phyloP scores from a whole-genome alignment of 2,329 filamentous ascomycete genomes.

The Camptophora hylomeconis region DNA sequence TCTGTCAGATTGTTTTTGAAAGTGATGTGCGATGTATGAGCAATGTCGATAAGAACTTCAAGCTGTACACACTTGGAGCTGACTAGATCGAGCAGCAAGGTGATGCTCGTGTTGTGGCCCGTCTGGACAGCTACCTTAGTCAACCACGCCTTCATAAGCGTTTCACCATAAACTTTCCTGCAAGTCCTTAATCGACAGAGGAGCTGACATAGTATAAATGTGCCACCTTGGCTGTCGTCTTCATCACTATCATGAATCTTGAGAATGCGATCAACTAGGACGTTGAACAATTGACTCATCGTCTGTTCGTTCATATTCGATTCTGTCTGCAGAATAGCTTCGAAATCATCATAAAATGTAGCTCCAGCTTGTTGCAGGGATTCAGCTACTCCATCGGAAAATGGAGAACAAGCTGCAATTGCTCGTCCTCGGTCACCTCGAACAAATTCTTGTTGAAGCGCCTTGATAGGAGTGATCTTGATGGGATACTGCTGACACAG shows the following conservation, averaged over 20 bases:
- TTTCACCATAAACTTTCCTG: conserved; percentile 30
- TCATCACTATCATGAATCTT: conserved; percentile 19
- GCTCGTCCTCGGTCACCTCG: conserved; percentile 30
- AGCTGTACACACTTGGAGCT: too few species aligned
- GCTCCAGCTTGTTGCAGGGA: conserved; percentile 26
- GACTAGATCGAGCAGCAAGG: too few species aligned
- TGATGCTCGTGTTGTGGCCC: too few species aligned
- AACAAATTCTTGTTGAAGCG: conserved; percentile 32
- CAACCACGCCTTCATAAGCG: conserved; percentile 30
- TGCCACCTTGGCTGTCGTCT: conserved; percentile 22
- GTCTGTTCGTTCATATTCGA: conserved; percentile 33
- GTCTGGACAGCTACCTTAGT: too few species aligned
- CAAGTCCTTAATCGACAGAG: conserved; percentile 31
- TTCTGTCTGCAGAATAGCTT: conserved; percentile 32
- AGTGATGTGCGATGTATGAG: too few species aligned
- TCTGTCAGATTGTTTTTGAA: too few species aligned
- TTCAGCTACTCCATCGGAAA: conserved; percentile 34
- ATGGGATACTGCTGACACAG: conserved; percentile 28
- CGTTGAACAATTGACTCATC: conserved; percentile 29
- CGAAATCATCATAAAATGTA: conserved; percentile 31
- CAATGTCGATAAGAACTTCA: too few species aligned
- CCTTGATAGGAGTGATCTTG: conserved; percentile 26
- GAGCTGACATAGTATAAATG: conserved; percentile 22
- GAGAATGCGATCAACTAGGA: conserved; percentile 27
- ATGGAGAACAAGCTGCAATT: conserved; percentile 33